Base-by-base conservation (phyloP, 2,329 filamentous ascomycete genomes). In the Mollisia scopiformis region DNA sequence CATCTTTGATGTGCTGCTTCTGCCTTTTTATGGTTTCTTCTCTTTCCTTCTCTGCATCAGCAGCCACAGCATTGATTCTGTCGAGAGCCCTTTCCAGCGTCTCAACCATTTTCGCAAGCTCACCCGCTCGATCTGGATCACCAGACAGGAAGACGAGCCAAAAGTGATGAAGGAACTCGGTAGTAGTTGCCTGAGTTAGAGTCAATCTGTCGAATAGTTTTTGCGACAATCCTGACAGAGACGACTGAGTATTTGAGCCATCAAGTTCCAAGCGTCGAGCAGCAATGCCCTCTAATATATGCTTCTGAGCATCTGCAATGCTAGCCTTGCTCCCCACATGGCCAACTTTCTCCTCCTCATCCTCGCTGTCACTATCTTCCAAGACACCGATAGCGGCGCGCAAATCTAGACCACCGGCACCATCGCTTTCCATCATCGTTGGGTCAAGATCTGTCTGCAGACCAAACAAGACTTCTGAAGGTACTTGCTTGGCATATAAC, bases 161-260 rank as follows among this genome's bases (percentile, higher is more conserved):
- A 79, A 99, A 99, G 75, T 98, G 96, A 69, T 94, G 91, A n/a
- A 99, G 80, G 71, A 98, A 99, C 72, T 99, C 95, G 37, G 91
- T 89, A 0, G 92, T 96, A 0, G 95, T 99, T 56, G 93, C 93
- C 74, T 98, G 93, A 0, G 94, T 97, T 58, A 90, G 81, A 13
- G 80, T 82, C n/a, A 91, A 72, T 19, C 83, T 83, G 66, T 90
- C 87, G 66, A 86, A 87, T 1, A 87, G 78, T 2, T 75, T 69
- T 8, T 76, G 66, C 1, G 82, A 79, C 16, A 85, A 74, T 3
- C 81, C 82, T 31, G 75, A 67, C 13, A 72, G 52, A 35, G 69
- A 68, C 37, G 66, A 62, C 55, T 72, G 58, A 6, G 65, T 33
- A 49, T 62, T 62, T 2, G 68, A 77, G 6, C 82, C 83, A 67